Conservation (phyloP, 306 rosid genomes). For the Cajanus cajan region DNA sequence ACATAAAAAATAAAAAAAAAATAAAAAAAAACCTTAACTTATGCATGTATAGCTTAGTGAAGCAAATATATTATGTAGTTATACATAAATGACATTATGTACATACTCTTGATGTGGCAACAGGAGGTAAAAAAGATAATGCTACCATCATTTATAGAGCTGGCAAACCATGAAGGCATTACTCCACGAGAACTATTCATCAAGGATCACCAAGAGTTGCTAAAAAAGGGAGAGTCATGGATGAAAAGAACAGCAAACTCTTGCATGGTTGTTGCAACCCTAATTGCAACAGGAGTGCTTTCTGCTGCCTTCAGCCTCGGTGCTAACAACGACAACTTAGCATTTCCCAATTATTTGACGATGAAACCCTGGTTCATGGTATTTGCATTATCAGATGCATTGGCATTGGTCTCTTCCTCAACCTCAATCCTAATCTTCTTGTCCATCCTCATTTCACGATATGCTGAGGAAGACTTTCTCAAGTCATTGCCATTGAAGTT, state of each 20-base stretch:
- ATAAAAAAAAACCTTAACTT: not conserved
- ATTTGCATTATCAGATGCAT: constrained; percentile 41
- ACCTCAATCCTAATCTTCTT: constrained; percentile 47
- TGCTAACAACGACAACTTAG: constrained; percentile 26
- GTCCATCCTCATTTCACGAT: constrained; percentile 52
- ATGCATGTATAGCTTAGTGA: not conserved
- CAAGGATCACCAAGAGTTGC: constrained; percentile 23
- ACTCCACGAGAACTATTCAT: constrained; percentile 49
- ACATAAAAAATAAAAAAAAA: no score
- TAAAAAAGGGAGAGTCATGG: constrained; percentile 47
- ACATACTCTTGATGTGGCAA: not conserved
- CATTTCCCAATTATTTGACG: constrained; percentile 28
- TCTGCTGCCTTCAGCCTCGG: constrained; percentile 54
- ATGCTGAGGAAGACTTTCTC: constrained; percentile 47
- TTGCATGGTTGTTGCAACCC: constrained; percentile 50
- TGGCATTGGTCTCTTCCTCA: constrained; percentile 48
- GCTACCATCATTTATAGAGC: constrained; percentile 28
- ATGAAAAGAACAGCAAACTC: constrained; percentile 51
- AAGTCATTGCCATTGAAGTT: constrained; percentile 48
- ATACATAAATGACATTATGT: not conserved
- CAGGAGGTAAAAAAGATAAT: constrained; percentile 57
- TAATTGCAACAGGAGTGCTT: constrained; percentile 52
- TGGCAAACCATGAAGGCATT: not conserved
- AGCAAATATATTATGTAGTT: no score
- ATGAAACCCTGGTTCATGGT: constrained; percentile 23